Evolutionary conservation across 2,329 filamentous ascomycete genomes (phyloP).

Genomic region (Akanthomyces lecanii): DNA sequence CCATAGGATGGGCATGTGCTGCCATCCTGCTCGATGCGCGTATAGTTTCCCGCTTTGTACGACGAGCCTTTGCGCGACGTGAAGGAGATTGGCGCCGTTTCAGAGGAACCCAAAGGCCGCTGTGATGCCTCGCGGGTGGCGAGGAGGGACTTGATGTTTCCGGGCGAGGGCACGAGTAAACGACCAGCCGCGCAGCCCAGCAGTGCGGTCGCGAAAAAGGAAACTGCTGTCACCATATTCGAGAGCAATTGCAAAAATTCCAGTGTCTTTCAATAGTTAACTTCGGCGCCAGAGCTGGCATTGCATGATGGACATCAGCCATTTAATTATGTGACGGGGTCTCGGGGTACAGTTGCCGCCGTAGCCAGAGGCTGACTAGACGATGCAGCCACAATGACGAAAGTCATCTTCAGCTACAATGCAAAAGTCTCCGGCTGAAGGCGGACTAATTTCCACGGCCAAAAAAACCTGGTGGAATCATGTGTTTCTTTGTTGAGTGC

Average conservation of each 20-base stretch:
- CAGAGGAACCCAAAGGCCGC: neutral
- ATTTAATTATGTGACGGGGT: neutral
- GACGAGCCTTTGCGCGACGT: neutral
- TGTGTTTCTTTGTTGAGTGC: too few species aligned
- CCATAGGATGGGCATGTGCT: conserved; percentile 5
- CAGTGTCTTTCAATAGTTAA: neutral
- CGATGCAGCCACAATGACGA: neutral
- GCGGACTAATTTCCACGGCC: too few species aligned
- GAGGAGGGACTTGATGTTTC: neutral
- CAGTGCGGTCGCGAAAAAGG: neutral
- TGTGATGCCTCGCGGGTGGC: neutral
- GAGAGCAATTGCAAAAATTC: neutral
- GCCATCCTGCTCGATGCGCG: conserved; percentile 2
- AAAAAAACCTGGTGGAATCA: too few species aligned
- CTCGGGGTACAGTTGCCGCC: neutral
- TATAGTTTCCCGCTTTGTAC: neutral
- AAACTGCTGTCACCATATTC: neutral
- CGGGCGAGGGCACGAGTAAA: neutral
- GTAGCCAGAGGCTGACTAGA: neutral
- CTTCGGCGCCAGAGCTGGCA: neutral
- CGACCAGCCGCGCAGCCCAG: neutral
- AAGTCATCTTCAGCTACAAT: too few species aligned
- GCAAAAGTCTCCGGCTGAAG: too few species aligned
- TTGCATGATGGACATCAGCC: neutral
- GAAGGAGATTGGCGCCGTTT: neutral